Base-by-base conservation (phyloP, 2,329 filamentous ascomycete genomes). In the Akanthomyces muscarius region DNA sequence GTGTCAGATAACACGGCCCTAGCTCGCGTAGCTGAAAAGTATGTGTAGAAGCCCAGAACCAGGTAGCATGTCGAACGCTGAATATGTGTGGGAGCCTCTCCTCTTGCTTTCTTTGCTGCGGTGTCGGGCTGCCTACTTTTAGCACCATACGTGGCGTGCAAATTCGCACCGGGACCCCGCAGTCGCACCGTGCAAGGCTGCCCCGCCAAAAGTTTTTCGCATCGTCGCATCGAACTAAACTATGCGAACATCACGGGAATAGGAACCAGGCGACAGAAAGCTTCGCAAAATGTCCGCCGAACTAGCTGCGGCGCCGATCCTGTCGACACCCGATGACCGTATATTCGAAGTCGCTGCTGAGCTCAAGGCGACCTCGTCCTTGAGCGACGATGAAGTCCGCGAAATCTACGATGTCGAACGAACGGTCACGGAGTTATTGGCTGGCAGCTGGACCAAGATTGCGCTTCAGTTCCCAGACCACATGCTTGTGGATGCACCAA, bases 381-480 rank as follows among this genome's bases (percentile, higher is more conserved):
- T 76, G 56, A 76, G 77, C 18, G 86, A 94, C 67, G 86, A 90
- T 71, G 89, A 93, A 71, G 80, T 98, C 36, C 78, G 80, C 62
- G 78, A 87, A 47, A 88, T 90, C 55, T 99, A 98, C 78, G 95
- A 99, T 76, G 89, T 97, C 67, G 82, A 84, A 64, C 85, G 91
- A 63, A 97, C 95, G 0, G 84, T 92, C 55, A 75, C 78, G 42
- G 91, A 97, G 74, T 89, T 99, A 53, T 80, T 81, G n/a, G 76
- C 81, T 5, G 89, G 86, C 50, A 82, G 82, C 73, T 96, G 91
- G 84, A 84, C 78, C 66, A 85, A 89, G 57, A 85, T 99, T 38
- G 95, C 92, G 1, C 78, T 99, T n/a, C 95, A 99, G 73, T 98
- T 99, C 69, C 94, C 95, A 0, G 95, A 99, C 76, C 83, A 89